Conservation (phyloP, 208 protist species). For the Acanthamoeba castellanii region DNA sequence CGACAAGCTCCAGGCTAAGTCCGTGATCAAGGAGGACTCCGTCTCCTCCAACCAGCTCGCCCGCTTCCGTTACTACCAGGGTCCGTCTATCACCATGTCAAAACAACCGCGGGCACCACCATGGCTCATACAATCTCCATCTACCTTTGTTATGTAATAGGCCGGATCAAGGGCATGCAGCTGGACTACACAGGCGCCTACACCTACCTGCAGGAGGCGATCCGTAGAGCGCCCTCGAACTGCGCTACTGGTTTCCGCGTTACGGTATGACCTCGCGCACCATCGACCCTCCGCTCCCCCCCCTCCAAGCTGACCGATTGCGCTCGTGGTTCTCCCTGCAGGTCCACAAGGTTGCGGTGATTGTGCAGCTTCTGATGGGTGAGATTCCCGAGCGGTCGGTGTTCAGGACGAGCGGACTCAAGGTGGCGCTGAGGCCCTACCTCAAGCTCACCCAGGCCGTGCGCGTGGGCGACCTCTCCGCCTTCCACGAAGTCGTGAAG, state of each 20-base stretch:
- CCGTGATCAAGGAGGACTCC: slow-evolving; percentile 81
- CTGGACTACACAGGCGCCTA: slow-evolving; percentile 97
- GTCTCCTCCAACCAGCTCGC: slow-evolving; percentile 92
- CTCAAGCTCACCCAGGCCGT: slow-evolving; percentile 94
- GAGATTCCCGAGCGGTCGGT: slow-evolving; percentile 96
- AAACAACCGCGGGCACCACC: background rate
- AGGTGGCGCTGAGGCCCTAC: slow-evolving; percentile 94
- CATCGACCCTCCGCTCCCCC: background rate
- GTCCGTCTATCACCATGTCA: slow-evolving; percentile 67
- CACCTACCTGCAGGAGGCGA: slow-evolving; percentile 94
- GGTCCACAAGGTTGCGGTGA: slow-evolving; percentile 94
- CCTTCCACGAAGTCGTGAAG: slow-evolving; percentile 95
- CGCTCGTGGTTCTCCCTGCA: background rate
- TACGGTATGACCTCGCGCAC: slow-evolving; percentile 66
- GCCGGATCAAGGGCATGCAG: slow-evolving; percentile 96
- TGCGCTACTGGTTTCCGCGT: slow-evolving; percentile 94
- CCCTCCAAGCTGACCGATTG: background rate
- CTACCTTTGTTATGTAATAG: slow-evolving; percentile 68
- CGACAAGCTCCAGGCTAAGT: slow-evolving; percentile 89
- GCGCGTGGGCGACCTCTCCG: slow-evolving; percentile 94
- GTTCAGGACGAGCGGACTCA: slow-evolving; percentile 89
- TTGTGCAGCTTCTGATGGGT: slow-evolving; percentile 98
- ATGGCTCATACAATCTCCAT: background rate
- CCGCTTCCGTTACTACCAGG: slow-evolving; percentile 96
- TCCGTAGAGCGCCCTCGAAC: slow-evolving; percentile 96